Evolutionary conservation across 2,329 filamentous ascomycete genomes (phyloP), one percentile per base, ranked within the genome.

Genomic region (Fusarium praegraminearum): DNA sequence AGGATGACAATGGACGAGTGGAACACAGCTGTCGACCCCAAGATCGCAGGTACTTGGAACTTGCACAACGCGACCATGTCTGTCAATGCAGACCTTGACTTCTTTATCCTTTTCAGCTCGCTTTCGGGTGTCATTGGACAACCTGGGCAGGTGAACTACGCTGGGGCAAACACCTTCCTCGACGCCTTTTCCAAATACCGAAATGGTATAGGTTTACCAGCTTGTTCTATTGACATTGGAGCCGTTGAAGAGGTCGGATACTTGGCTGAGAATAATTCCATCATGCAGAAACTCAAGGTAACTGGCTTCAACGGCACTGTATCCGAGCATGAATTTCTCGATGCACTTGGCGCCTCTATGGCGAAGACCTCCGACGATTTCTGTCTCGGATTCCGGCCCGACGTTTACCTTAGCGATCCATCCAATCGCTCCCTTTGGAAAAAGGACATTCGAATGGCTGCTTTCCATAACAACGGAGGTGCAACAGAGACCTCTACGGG

Each of bases 381-480:
- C 12, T 58, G 56, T 22, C 56, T 58, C 7, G 56, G 56, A 4
- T 35, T 58, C 3, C 49, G 56, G 2, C 41, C 49, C 2, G 41
- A 58, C 6, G n/a, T 58, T 5, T 55, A 49, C 3, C 40, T 58
- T 5, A 36, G 30, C 11, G 49, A 55, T 16, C 38, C 56, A 1
- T 30, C 49, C 2, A 58, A 58, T 12, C 38, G 56, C 2, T 58
- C 56, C 13, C 22, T 36, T 4, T 58, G 55, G 55, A 58, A 58
- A n/a, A 58, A 58, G 10, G 56, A 58, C 5, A 44, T 58, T 7
- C 38, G 56, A 11, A 58, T 58, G 56, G 49, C 56, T 12, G 56
- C 26, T 2, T 58, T 44, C 10, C 56, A 58, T 6, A 55, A 58
- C 11, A 58, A 54, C 7, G 38, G 38, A n/a, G 24, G 15, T 30